Conservation (phyloP, 257 asterid species). For the Prunella vulgaris region DNA sequence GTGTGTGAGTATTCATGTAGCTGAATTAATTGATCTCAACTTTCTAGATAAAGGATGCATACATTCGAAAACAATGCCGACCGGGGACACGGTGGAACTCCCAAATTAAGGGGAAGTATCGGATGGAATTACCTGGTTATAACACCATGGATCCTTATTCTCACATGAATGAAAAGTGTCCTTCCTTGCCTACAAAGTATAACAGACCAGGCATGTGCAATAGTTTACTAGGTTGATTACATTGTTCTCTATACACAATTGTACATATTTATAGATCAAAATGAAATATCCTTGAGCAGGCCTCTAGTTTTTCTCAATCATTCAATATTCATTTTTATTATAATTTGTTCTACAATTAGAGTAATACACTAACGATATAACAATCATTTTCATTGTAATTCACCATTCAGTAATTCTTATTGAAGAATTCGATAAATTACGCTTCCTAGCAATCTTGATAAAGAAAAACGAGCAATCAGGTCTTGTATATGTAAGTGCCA, state of each 20-base stretch:
- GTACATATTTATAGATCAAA: slow-evolving; percentile 3
- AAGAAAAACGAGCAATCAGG: neutral
- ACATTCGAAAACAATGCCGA: slow-evolving; percentile 67
- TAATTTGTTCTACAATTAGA: too few relatives aligned
- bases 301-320: too few relatives aligned
- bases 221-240: slow-evolving; percentile 1
- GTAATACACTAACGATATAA: too few relatives aligned
- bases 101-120: slow-evolving; percentile 80
- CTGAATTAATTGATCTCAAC: slow-evolving; percentile 17
- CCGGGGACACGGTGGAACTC: slow-evolving; percentile 71
- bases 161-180: slow-evolving; percentile 90
- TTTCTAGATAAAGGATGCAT: slow-evolving; percentile 88
- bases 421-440: too few relatives aligned
- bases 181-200: slow-evolving; percentile 74
- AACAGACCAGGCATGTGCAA: slow-evolving; percentile 48
- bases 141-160: slow-evolving; percentile 67
- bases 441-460: too few relatives aligned
- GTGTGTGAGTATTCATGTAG: too few relatives aligned
- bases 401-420: too few relatives aligned
- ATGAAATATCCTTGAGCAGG: neutral
- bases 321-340: too few relatives aligned
- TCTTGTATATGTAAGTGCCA: neutral
- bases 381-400: too few relatives aligned
- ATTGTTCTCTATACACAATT: neutral
- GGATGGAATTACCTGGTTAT: slow-evolving; percentile 86